A percentile compares a stretch with the other conserved stretches of the same genome.
Conservation (phyloP, 2,329 filamentous ascomycete species). For the Aspergillus sp. region DNA sequence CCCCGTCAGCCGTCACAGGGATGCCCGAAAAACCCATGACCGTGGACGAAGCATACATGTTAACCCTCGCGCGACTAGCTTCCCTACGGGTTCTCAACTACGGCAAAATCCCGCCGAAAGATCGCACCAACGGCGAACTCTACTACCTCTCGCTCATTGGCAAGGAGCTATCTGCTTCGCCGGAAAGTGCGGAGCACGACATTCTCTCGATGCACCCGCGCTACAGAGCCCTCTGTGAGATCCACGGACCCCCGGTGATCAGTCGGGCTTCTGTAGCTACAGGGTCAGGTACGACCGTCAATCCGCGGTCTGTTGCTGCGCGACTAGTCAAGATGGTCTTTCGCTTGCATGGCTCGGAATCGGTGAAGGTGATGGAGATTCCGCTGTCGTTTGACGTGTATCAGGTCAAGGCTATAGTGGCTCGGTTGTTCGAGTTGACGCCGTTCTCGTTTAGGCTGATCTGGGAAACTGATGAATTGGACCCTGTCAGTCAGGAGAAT, state of each 20-base stretch:
- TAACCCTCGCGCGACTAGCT: slow-evolving; percentile 74
- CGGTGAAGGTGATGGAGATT: slow-evolving; percentile 52
- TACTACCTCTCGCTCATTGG: slow-evolving; percentile 88
- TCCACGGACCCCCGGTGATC: slow-evolving; percentile 71
- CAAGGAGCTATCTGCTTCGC: slow-evolving; percentile 60
- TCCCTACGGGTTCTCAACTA: slow-evolving; percentile 61
- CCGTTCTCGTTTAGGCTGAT: slow-evolving; percentile 67
- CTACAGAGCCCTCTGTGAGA: slow-evolving; percentile 69
- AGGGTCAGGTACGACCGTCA: slow-evolving; percentile 41
- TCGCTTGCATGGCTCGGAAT: slow-evolving; percentile 41
- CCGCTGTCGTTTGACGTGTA: slow-evolving; percentile 81
- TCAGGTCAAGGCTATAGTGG: slow-evolving; percentile 73
- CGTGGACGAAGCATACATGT: slow-evolving; percentile 83
- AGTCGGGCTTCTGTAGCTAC: slow-evolving; percentile 49
- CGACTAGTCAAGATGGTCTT: slow-evolving; percentile 66
- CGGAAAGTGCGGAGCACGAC: slow-evolving; percentile 44
- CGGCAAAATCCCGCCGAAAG: slow-evolving; percentile 64
- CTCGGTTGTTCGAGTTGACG: slow-evolving; percentile 63
- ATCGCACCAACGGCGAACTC: slow-evolving; percentile 83
- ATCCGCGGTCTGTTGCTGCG: slow-evolving; percentile 80
- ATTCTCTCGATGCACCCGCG: slow-evolving; percentile 67
- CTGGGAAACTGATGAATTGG: slow-evolving; percentile 91
- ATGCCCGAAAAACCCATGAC: slow-evolving; percentile 41
- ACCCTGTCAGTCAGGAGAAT: slow-evolving; percentile 68
- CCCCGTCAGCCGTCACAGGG: slow-evolving; percentile 37